Base-by-base conservation (phyloP, 768 basidiomycete genomes). In the Phlebiopsis gigantea region DNA sequence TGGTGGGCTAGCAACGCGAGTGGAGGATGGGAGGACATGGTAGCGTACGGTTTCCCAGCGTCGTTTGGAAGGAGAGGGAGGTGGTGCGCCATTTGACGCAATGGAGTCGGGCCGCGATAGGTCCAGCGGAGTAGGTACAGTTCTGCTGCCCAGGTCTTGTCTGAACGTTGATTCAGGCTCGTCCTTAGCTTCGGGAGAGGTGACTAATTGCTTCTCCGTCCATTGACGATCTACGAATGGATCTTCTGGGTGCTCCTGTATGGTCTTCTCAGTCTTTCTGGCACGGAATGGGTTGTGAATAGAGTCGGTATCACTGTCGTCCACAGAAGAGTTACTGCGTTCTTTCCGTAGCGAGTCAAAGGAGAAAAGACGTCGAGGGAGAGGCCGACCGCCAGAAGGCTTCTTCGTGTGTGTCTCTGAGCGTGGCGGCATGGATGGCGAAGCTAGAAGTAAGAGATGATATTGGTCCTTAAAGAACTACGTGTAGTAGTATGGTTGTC, bases 31-130 rank as follows among this genome's bases (percentile, higher is more conserved):
- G 1, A 68, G 12, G 22, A 68, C 67, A 53, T 66, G 65, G 4
- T 59, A 52, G 8, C 67, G 61, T n/a, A 68, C 29, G 8, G 67
- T 68, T 21, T 68, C 62, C 67, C 67, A 68, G 24, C 67, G 60
- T 1, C 63, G 57, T 24, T 31, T 45, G 7, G 59, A 58, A 1
- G 65, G 64, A 14, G 67, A 66, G 5, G 63, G 62, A 17, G 56
- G 59, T n/a, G 62, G 63, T 1, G 62, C 57, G 19, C 49, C 29
- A 24, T 59, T 59, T 8, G 47, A 26, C 22, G 31, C 25, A 12
- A 34, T 6, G 21, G 53, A 19, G 24, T 39, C 26, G n/a, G 53
- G 46, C 28, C 45, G 55, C 25, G 25, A 21, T 7, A 67, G 61
- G 47, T 64, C 61, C 6, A 68, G 62, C 15, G 63, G 54, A 1